Evolutionary conservation across 208 protist genomes (phyloP).

Genomic region (Tritrichomonas musculus): DNA sequence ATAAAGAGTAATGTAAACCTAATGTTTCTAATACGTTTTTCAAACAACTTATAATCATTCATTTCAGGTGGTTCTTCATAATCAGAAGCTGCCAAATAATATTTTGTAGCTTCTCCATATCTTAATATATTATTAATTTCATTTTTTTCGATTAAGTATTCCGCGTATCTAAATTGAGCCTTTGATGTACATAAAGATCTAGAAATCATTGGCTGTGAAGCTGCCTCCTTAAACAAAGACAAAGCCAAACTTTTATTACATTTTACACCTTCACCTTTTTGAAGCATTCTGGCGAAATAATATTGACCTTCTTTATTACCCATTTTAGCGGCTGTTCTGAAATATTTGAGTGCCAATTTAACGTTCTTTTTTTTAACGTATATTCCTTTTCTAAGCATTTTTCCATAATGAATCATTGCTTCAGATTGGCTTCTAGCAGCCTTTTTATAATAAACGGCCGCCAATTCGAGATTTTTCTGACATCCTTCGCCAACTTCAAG

Average conservation of each 20-base stretch:
- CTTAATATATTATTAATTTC: neutral
- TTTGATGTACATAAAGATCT: neutral
- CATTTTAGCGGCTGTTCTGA: neutral
- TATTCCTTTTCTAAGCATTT: neutral
- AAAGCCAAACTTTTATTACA: neutral
- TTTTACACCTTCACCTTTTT: neutral
- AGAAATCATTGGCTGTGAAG: neutral
- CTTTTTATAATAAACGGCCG: neutral
- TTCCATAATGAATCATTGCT: neutral
- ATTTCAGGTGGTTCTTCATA: too few relatives aligned
- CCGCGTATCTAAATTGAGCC: neutral
- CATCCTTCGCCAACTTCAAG: neutral
- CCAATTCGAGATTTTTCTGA: neutral
- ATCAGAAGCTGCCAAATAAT: too few relatives aligned
- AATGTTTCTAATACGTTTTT: too few relatives aligned
- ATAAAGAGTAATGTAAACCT: too few relatives aligned
- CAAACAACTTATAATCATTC: too few relatives aligned
- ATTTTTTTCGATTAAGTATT: neutral
- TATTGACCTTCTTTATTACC: neutral
- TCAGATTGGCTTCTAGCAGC: neutral
- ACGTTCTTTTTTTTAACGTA: neutral
- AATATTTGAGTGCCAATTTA: neutral
- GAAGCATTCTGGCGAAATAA: neutral
- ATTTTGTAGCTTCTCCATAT: too few relatives aligned
- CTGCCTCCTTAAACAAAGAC: neutral